Evolutionary conservation across 148 eudicot species (phyloP).

Genomic region (Limonium bicolor): DNA sequence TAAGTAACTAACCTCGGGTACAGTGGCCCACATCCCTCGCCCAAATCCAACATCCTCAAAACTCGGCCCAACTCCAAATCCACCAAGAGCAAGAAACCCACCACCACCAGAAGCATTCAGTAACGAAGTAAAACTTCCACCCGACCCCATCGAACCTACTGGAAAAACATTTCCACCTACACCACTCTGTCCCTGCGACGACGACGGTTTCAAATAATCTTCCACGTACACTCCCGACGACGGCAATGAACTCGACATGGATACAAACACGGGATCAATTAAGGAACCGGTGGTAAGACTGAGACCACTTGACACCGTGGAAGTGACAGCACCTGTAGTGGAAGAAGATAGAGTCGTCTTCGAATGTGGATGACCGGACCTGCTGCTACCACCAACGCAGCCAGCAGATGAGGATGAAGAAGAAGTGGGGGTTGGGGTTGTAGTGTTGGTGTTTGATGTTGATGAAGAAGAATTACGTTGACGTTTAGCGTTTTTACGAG

Average conservation of each 20-base stretch:
- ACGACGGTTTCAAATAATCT: not conserved
- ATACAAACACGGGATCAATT: not conserved
- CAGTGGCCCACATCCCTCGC: conserved; percentile 19
- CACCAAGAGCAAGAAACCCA: conserved; percentile 30
- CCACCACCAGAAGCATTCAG: conserved; percentile 17
- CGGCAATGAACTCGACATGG: not conserved
- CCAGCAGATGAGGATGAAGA: conserved; percentile 8
- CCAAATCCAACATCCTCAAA: conserved; percentile 26
- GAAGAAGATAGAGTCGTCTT: conserved; percentile 1
- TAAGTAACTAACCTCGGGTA: conserved; percentile 11
- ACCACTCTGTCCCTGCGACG: not conserved
- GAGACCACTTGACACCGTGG: not conserved
- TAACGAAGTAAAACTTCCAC: conserved; percentile 36
- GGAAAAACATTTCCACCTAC: not conserved
- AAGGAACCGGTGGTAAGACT: not conserved
- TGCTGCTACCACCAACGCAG: not conserved
- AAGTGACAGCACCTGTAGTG: not conserved
- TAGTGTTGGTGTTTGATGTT: not conserved
- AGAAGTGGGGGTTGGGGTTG: conserved; percentile 6
- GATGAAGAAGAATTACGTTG: conserved; percentile 19
- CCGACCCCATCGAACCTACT: not conserved
- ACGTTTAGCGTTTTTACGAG: conserved; percentile 57
- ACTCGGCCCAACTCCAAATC: conserved; percentile 28
- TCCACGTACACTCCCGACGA: not conserved
- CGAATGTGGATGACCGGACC: not conserved